phyloP scores from a whole-genome alignment of 106 monocot species.

The Triglochin maritima region DNA sequence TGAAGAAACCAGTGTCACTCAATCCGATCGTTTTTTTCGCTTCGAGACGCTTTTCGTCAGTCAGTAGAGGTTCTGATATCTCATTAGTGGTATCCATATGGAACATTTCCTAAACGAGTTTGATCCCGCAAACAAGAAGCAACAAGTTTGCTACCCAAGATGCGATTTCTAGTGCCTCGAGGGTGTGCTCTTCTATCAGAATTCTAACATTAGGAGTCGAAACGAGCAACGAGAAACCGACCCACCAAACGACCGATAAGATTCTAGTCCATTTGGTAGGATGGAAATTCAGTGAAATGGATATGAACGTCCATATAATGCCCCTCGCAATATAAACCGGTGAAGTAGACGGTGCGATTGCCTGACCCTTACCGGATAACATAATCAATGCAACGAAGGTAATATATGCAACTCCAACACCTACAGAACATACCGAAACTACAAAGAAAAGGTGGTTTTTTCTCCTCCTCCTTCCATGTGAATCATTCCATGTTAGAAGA shows the following conservation, averaged over 20 bases:
- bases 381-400: background rate
- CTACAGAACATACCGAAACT: conserved; percentile 8
- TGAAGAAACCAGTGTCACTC: conserved; percentile 25
- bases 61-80: conserved; percentile 33
- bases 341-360: background rate
- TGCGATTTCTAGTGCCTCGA: conserved; percentile 9
- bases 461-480: background rate
- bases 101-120: background rate
- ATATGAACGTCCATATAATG: conserved; percentile 10
- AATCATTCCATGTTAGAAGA: background rate
- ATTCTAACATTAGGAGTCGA: conserved; percentile 10
- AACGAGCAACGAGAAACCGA: conserved; percentile 3
- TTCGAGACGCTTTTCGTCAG: conserved; percentile 4
- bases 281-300: conserved; percentile 8
- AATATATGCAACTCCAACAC: conserved; percentile 3
- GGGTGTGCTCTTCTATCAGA: conserved; percentile 1
- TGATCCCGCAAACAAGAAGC: conserved; percentile 36
- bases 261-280: conserved; percentile 3
- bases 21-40: conserved; percentile 5
- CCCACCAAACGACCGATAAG: conserved; percentile 15
- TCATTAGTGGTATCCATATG: background rate
- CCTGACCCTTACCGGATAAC: background rate
- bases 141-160: conserved; percentile 14
- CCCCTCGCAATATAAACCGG: conserved; percentile 3
- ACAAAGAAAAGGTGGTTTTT: background rate